phyloP scores from a whole-genome alignment of 2,329 filamentous ascomycete genomes.

The Talaromyces rugulosus region DNA sequence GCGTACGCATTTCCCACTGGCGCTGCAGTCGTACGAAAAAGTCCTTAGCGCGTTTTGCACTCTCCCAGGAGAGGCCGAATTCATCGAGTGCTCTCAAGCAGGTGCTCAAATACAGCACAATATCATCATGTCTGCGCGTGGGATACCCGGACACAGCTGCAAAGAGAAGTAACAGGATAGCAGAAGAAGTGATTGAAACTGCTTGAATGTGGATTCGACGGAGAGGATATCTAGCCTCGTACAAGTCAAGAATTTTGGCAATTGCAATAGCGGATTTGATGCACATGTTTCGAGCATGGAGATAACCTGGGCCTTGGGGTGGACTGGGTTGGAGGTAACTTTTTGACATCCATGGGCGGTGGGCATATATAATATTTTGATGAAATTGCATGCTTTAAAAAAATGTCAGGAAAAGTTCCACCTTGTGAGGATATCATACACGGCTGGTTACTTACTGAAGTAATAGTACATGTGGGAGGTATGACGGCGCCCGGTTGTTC shows the following conservation, averaged over 20 bases:
- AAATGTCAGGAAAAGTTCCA: neutral
- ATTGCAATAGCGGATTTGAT: neutral
- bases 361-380: neutral
- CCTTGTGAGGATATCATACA: neutral
- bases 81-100: slow-evolving; percentile 1
- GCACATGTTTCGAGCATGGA: neutral
- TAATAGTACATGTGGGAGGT: neutral
- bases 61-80: neutral
- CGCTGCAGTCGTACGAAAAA: neutral
- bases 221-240: neutral
- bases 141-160: too few species aligned
- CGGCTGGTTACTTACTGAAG: neutral
- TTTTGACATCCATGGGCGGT: neutral
- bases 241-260: neutral
- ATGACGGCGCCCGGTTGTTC: too few species aligned
- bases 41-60: neutral
- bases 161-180: neutral
- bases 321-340: neutral
- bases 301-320: neutral
- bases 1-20: neutral
- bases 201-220: neutral
- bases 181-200: neutral
- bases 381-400: neutral
- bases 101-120: neutral
- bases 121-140: too few species aligned